Evolutionary conservation across 2,329 filamentous ascomycete species (phyloP).

Genomic region (Xylariales sp.): DNA sequence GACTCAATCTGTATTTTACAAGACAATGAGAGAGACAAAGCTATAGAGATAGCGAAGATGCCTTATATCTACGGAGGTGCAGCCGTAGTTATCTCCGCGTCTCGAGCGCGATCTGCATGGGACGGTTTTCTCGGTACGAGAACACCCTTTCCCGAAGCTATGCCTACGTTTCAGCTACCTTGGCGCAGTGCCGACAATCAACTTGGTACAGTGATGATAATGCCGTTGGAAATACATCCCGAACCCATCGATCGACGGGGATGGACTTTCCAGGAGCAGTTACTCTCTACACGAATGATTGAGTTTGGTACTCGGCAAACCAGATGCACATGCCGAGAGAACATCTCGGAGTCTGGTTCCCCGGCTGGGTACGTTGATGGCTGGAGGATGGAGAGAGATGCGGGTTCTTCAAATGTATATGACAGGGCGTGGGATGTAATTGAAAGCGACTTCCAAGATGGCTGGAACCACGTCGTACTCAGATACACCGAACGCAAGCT

Average conservation of each 20-base stretch:
- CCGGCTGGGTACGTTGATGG: not conserved
- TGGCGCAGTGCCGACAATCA: not conserved
- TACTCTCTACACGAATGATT: slow-evolving; percentile 9
- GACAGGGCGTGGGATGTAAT: too few relatives aligned
- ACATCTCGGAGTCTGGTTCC: too few relatives aligned
- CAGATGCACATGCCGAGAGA: slow-evolving; percentile 5
- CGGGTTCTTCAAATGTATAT: too few relatives aligned
- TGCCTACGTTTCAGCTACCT: not conserved
- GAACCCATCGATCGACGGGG: slow-evolving; percentile 18
- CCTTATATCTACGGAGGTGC: slow-evolving; percentile 4
- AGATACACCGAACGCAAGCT: not conserved
- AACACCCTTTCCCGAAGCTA: not conserved
- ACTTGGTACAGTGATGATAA: not conserved
- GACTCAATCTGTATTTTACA: slow-evolving; percentile 17
- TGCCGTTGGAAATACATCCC: not conserved
- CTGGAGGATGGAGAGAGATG: not conserved
- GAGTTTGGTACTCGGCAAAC: slow-evolving; percentile 12
- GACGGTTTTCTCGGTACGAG: not conserved
- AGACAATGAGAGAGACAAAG: slow-evolving; percentile 10
- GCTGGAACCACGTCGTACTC: too few relatives aligned
- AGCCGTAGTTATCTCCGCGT: not conserved
- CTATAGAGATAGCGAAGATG: slow-evolving; percentile 16
- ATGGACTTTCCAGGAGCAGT: slow-evolving; percentile 17
- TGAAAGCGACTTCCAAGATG: too few relatives aligned
- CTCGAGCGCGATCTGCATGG: not conserved